phyloP scores from a whole-genome alignment of 2,329 filamentous ascomycete species.

The Parastagonospora avenae region DNA sequence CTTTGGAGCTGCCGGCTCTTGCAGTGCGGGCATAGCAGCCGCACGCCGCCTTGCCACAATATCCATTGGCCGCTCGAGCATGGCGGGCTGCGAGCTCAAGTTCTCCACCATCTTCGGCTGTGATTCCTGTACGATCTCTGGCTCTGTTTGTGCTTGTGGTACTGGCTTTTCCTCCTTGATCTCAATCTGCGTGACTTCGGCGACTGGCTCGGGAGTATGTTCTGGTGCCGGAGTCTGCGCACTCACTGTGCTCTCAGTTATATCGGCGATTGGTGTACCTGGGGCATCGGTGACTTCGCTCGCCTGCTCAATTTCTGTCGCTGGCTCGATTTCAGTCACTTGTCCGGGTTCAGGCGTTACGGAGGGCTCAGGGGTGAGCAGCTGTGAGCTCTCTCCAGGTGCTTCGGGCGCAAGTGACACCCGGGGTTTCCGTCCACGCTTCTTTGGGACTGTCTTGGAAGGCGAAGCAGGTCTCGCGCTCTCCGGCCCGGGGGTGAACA shows the following conservation, averaged over 20 bases:
- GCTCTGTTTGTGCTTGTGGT: conserved; percentile 3
- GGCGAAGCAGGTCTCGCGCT: conserved; percentile 41
- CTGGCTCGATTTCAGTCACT: conserved; percentile 60
- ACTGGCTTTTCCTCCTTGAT: conserved; percentile 60
- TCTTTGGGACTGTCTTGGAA: conserved; percentile 56
- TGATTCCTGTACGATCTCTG: conserved; percentile 49
- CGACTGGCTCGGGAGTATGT: conserved; percentile 48
- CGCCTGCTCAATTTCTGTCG: conserved; percentile 61
- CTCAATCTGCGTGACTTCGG: conserved; percentile 72
- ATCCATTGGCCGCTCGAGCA: conserved; percentile 89
- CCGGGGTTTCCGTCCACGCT: conserved; percentile 59
- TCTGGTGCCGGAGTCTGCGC: conserved; percentile 48
- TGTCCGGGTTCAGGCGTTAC: conserved; percentile 62
- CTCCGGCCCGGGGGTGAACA: conserved; percentile 65
- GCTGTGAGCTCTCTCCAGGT: conserved; percentile 46
- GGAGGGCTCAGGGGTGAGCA: conserved; percentile 58
- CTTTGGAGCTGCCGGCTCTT: conserved; percentile 78
- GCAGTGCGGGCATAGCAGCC: conserved; percentile 62
- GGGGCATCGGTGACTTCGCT: conserved; percentile 50
- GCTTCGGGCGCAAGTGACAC: conserved; percentile 48
- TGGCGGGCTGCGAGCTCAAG: conserved; percentile 75
- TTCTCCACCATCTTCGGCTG: conserved; percentile 61
- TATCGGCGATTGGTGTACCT: conserved; percentile 70
- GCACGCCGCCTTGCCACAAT: conserved; percentile 88
- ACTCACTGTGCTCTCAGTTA: conserved; percentile 71